These are phyloP conservation scores for Penicillium sp. DNA, from an alignment of 2,329 filamentous ascomycete genomes.

Conservation along the genomic window DNA sequence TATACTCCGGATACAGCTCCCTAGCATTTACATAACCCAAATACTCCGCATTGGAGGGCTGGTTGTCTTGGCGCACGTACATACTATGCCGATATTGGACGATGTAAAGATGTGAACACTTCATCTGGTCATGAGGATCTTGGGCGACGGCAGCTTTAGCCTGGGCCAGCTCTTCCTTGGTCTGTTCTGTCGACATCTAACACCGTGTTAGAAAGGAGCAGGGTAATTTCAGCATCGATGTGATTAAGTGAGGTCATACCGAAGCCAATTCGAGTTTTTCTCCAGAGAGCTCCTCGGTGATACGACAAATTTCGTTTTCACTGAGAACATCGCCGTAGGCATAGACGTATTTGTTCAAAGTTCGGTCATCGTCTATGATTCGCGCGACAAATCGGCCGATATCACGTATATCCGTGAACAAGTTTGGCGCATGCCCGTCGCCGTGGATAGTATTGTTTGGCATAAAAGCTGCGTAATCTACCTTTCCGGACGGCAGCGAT, in stretches of 20 bases:
- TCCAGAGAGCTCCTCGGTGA: conserved; percentile 25
- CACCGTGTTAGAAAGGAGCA: not conserved
- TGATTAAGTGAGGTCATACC: too few species aligned
- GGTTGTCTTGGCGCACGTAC: not conserved
- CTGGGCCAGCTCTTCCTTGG: not conserved
- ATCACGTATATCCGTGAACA: conserved; percentile 5
- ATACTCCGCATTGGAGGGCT: not conserved
- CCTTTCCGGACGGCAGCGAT: conserved; percentile 14
- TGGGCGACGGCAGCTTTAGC: not conserved
- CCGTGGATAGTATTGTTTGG: not conserved
- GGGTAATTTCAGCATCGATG: too few species aligned
- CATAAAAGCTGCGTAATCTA: not conserved
- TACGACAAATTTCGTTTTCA: not conserved
- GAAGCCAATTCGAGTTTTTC: conserved; percentile 16
- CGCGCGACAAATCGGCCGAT: conserved; percentile 2
- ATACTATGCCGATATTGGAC: too few species aligned
- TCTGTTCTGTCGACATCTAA: not conserved
- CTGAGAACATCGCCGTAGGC: not conserved
- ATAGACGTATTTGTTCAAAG: conserved; percentile 6
- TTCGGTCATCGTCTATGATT: conserved; percentile 4
- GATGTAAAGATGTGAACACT: not conserved
- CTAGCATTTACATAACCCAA: not conserved
- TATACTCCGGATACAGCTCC: not conserved
- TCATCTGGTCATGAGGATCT: not conserved
- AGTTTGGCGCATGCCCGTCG: not conserved